Conservation (phyloP, 1,139 yeast species). For the Sugiyamaella castrensis region DNA sequence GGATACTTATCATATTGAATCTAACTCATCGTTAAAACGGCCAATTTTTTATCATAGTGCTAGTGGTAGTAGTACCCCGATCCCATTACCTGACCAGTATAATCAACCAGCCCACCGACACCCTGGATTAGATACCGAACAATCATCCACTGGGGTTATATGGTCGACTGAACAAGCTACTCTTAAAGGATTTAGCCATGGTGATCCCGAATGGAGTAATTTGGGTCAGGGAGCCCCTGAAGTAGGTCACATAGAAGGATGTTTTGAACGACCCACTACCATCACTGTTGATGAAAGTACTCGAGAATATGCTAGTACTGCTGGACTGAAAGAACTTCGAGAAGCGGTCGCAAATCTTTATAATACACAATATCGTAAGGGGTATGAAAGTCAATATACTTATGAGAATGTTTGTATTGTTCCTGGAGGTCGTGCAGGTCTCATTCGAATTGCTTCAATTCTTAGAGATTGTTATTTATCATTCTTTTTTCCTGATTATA, state of each 20-base stretch:
- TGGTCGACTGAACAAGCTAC: slow-evolving; percentile 69
- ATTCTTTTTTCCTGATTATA: slow-evolving; percentile 65
- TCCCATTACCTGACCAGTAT: slow-evolving; percentile 36
- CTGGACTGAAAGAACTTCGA: slow-evolving; percentile 57
- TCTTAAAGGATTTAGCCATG: slow-evolving; percentile 56
- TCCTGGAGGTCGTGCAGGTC: slow-evolving; percentile 70
- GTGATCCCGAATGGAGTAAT: slow-evolving; percentile 55
- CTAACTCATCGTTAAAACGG: background rate
- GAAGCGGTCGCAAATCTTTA: slow-evolving; percentile 62
- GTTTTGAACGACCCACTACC: slow-evolving; percentile 54
- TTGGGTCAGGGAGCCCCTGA: slow-evolving; percentile 73
- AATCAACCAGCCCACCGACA: slow-evolving; percentile 39
- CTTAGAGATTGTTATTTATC: slow-evolving; percentile 60
- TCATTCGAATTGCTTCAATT: slow-evolving; percentile 65
- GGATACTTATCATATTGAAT: too few species aligned
- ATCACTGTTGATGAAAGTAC: slow-evolving; percentile 53
- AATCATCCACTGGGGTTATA: slow-evolving; percentile 65
- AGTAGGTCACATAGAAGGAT: slow-evolving; percentile 63
- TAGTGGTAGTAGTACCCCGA: slow-evolving; percentile 33
- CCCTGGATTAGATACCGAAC: slow-evolving; percentile 62
- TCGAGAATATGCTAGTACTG: slow-evolving; percentile 64
- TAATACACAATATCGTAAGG: slow-evolving; percentile 55
- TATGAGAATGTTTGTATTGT: slow-evolving; percentile 65
- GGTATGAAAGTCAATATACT: slow-evolving; percentile 53
- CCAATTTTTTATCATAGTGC: slow-evolving; percentile 26